Evolutionary conservation across 73 alveolate species (phyloP), one percentile per base, ranked within the genome.

Genomic region (Loxodes magnus): DNA sequence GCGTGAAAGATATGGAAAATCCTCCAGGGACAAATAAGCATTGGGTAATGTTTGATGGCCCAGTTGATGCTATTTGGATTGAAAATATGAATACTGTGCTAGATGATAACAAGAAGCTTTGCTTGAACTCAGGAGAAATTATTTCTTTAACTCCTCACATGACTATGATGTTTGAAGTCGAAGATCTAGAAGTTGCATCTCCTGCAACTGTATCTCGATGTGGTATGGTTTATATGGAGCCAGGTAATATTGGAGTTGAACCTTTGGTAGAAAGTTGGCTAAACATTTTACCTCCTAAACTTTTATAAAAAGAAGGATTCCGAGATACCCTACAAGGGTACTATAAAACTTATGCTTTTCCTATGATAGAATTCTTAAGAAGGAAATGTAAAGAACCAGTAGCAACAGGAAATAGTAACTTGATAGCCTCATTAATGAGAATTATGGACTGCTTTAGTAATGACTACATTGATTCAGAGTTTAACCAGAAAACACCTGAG

Each of bases 1-100:
- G 87, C 43, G 88, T 88, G 15, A 82, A 71, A 56, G 97, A 86
- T 43, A 43, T 12, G 23, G 27, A 12, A 15, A 7, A 10, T 39
- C 71, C 78, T 25, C 44, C 75, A 35, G 67, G 88, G 5, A 39
- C 62, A 27, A 88, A 84, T 9, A 82, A 66, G 67, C 95, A 84
- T 53, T 78, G 97, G 98, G 93, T 92, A 31, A 71, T 94, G 84
- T 92, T 94, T 57, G 99, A 92, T 75, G 99, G 98, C 5, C 95
- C 98, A 5, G 97, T 86, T 5, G 97, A 89, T 77, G 86, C 97
- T 20, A 53, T 84, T 27, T 92, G 97, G 96, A 84, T 89, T 21
- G 98, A 88, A 60, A 77, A 76, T 67, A 92, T 92, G 98, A 92
- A 92, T 52, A 92, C 98, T 3, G 98, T 94, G 42, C 84, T 94